Base-by-base conservation (phyloP, 306 rosid genomes). In the Myrica gale region DNA sequence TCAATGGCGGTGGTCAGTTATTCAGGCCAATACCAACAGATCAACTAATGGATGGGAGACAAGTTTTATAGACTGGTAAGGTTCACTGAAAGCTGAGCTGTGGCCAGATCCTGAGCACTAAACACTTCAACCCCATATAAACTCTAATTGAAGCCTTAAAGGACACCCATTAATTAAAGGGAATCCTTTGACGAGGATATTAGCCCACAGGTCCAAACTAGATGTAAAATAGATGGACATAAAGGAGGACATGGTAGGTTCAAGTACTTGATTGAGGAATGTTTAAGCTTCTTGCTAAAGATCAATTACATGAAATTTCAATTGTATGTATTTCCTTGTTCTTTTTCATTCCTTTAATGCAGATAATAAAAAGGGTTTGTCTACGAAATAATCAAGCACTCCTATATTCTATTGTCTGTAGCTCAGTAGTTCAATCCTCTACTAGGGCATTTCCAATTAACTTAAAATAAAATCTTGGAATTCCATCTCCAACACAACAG, bases 401-500 rank as follows among this genome's bases (percentile, higher is more conserved):
- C 6, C 16, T 17, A 23, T 26, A 61, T 32, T 32, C 8, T 11
- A 61, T 20, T 26, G 8, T n/a, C 20, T 56, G 12, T 2, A 6
- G 39, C 58, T 71, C n/a, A 37, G 7, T 45, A 9, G 44, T 60
- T 21, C 74, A 57, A 70, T 8, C 37, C 65, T 61, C 45, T 62
- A 69, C 61, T 70, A 67, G 47, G 44, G 2, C 15, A 48, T n/a
- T 26, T 45, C 61, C 68, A 56, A 57, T 42, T 61, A 74, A 74
- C 65, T 74, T 16, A 58, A 54, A 51, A 63, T 20, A 21, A 63
- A 70, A 55, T 23, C 15, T 63, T 32, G 37, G 67, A 32, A 68
- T 44, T 74, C 51, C 60, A 74, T 58, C 66, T 54, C 13, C 45
- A 77, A 67, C 11, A 54, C 43, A 16, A 46, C 58, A 69, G 81